Conservation (phyloP, 441 rosid genomes). For the Populus hybrid region DNA sequence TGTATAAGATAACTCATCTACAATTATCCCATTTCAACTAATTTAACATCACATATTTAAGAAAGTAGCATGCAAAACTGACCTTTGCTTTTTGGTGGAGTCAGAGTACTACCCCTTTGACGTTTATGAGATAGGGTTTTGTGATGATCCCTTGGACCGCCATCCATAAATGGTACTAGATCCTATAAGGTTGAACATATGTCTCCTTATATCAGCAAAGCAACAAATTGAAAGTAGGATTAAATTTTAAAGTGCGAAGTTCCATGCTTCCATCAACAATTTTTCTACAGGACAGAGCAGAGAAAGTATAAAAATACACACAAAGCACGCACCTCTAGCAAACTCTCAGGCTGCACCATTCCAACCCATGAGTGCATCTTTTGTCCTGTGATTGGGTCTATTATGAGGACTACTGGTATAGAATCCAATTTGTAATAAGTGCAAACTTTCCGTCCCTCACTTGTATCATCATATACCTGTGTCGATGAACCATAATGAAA, state of each 20-base stretch:
- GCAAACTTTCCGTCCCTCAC: slow-evolving; percentile 90
- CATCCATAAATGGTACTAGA: slow-evolving; percentile 83
- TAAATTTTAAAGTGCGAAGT: background rate
- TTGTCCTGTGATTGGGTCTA: slow-evolving; percentile 96
- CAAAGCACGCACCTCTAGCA: slow-evolving; percentile 62
- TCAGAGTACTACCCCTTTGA: slow-evolving; percentile 62
- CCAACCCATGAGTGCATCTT: slow-evolving; percentile 90
- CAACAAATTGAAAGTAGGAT: background rate
- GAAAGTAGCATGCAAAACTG: slow-evolving; percentile 3
- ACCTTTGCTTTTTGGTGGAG: slow-evolving; percentile 67
- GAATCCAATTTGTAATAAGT: slow-evolving; percentile 84
- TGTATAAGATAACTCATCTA: background rate
- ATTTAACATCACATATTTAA: background rate
- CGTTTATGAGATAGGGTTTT: slow-evolving; percentile 75
- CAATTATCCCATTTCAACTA: background rate
- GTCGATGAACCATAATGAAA: slow-evolving; percentile 3
- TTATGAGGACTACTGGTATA: slow-evolving; percentile 81
- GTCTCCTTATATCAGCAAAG: slow-evolving; percentile 14
- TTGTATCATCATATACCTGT: slow-evolving; percentile 85
- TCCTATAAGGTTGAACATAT: slow-evolving; percentile 39
- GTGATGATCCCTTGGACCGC: slow-evolving; percentile 85
- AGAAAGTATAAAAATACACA: background rate
- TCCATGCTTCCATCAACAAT: background rate
- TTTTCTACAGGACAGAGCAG: background rate
- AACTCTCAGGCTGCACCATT: slow-evolving; percentile 81